Base-by-base conservation (phyloP, 257 asterid genomes). In the Handroanthus guayacan region DNA sequence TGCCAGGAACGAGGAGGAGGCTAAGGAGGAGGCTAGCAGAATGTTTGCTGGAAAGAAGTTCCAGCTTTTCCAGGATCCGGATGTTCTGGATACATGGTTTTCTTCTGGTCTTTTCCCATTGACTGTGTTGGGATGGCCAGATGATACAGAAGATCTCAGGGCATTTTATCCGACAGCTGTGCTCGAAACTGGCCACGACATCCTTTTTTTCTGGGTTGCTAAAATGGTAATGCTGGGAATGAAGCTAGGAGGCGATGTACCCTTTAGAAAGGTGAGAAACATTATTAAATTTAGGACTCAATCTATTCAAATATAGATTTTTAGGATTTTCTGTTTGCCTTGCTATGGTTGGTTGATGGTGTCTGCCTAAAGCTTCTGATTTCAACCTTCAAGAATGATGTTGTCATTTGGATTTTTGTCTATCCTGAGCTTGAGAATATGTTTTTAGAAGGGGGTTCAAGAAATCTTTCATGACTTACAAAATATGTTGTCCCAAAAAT, bases 221-320 rank as follows among this genome's bases (percentile, higher is more conserved):
- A 95, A 98, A 66, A 92, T 92, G 99, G 99, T 91, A 80, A 95
- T 95, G 98, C 60, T 91, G 93, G 99, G 99, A 84, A 88, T 89
- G 80, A 92, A 91, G 90, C 89, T 95, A 73, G 99, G 96, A 45
- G 96, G 97, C 79, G 97, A 92, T 78, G 92, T 95, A 3, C 99
- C 99, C 48, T 95, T 92, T 82, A 67, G 84, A 51, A 92, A 91
- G 99, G 99, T 91, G 61, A 70, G 88, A 72, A 62, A 31, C 61
- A 43, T 66, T 71, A 13, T 54, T 45, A 12, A 38, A 17, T n/a
- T 2, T 58, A 43, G 31, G 20, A 16, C 50, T 47, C 3, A 72
- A 38, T 39, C 44, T 41, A n/a, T 55, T 60, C 17, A 44, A 10
- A 50, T 45, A 7, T 25, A 48, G 65, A 50, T 52, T 62, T 34